Base-by-base conservation (phyloP, 2,329 filamentous ascomycete species). In the Aureobasidium namibiae region DNA sequence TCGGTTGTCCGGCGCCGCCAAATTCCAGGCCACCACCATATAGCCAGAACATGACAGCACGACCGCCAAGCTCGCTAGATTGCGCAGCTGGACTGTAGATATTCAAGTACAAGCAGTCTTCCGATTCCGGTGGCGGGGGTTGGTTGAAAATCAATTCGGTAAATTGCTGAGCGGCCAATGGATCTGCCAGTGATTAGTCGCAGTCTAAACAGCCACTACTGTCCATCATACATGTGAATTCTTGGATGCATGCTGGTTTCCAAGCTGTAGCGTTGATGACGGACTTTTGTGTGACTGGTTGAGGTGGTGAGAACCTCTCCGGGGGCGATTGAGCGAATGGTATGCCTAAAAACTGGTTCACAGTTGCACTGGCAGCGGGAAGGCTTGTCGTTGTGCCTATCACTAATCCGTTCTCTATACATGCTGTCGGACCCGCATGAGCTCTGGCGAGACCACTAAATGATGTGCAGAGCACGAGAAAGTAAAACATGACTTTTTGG, bases 61-160 rank as follows among this genome's bases (percentile, higher is more conserved):
- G 61, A 2, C 68, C 68, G n/a, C 42, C 42, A 44, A 64, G 66
- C 7, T 62, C 50, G 11, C 67, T 64, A 1, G 68, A 59, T 18
- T 66, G 65, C 18, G 66, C 63, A n/a, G 63, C 64, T 13, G 70
- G 70, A 9, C 67, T 63, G 36, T 67, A 72, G 11, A 73, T 64
- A 42, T 73, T 73, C 26, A 73, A 61, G 54, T 71, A 71, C 24
- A 66, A 59, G 56, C 70, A 73, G 58, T 73, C 70, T 59, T 72
- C 71, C 53, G 67, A 69, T 54, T 73, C 70, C 31, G 59, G 59
- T 9, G 69, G 68, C 8, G 65, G 44, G 1, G 70, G 69, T 16
- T 61, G 67, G 56, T 70, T 71, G 64, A 69, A 72, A 6, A 71
- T 60, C 3, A 42, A 23, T 33, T 71, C 68, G 0, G 68, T 65